Evolutionary conservation across 2,329 filamentous ascomycete species (phyloP).

Genomic region (Fusarium chuoi): DNA sequence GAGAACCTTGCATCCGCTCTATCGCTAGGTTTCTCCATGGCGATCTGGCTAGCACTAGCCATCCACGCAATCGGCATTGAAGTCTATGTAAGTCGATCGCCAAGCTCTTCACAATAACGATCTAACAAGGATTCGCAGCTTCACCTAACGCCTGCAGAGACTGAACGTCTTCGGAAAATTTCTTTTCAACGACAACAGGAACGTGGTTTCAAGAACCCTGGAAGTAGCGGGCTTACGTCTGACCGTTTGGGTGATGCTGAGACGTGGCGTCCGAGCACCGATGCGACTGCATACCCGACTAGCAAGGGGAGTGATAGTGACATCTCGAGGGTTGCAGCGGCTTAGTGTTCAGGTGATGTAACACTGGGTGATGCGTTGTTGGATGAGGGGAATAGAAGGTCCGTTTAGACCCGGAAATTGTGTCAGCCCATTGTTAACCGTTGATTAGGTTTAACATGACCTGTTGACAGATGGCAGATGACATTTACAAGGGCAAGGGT

Average conservation of each 20-base stretch:
- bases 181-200: conserved; percentile 12
- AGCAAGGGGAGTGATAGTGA: conserved; percentile 2
- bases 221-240: conserved; percentile 1
- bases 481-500: too few relatives aligned
- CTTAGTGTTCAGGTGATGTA: not conserved
- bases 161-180: conserved; percentile 8
- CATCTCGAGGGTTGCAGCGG: not conserved
- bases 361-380: not conserved
- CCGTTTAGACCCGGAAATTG: not conserved
- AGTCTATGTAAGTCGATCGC: conserved; percentile 1
- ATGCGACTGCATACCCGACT: not conserved
- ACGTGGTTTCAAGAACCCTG: conserved; percentile 5
- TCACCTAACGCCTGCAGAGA: conserved; percentile 13
- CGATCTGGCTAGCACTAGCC: conserved; percentile 2
- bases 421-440: not conserved
- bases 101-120: accelerated
- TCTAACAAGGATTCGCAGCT: not conserved
- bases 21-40: conserved; percentile 3
- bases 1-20: conserved; percentile 17
- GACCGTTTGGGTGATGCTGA: conserved; percentile 16
- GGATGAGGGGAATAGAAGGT: not conserved
- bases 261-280: not conserved
- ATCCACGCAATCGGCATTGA: conserved; percentile 15
- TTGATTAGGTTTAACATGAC: too few relatives aligned
- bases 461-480: not conserved